Conservation (phyloP, 2,329 filamentous ascomycete species). For the Laburnicola sp. region DNA sequence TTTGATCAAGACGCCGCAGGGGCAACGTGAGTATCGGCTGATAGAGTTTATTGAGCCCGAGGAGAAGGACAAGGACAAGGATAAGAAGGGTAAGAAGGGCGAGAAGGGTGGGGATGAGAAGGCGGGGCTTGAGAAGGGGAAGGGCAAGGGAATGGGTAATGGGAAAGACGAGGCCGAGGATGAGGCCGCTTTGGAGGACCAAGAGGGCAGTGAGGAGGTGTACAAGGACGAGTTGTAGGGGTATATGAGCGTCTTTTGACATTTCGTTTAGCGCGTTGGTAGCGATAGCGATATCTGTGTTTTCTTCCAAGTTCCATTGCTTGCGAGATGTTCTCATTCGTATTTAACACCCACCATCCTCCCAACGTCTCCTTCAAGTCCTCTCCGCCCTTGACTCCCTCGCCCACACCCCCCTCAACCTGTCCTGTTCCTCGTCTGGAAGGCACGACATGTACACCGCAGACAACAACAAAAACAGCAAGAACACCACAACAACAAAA, state of each 20-base stretch:
- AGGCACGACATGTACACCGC: no score
- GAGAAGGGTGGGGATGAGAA: slow-evolving; percentile 20
- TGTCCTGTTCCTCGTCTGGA: no score
- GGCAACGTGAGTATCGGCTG: slow-evolving; percentile 67
- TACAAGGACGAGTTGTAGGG: slow-evolving; percentile 47
- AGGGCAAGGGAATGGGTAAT: slow-evolving; percentile 52
- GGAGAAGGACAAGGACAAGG: slow-evolving; percentile 42
- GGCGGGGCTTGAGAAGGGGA: slow-evolving; percentile 23
- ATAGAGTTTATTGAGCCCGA: slow-evolving; percentile 61
- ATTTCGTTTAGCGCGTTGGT: no score
- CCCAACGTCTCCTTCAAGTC: no score
- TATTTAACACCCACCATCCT: no score
- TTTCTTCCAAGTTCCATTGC: no score
- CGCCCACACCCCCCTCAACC: no score
- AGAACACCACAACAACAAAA: no score
- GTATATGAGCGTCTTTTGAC: not conserved
- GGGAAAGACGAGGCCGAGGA: slow-evolving; percentile 20
- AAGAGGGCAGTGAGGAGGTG: slow-evolving; percentile 47
- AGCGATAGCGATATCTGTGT: not conserved
- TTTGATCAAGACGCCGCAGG: slow-evolving; percentile 69
- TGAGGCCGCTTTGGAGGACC: slow-evolving; percentile 26
- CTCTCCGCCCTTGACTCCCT: no score
- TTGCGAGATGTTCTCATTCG: no score
- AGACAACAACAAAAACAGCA: no score
- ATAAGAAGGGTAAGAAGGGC: slow-evolving; percentile 8